Evolutionary conservation across 371 early-diverging fungal species (phyloP).

Genomic region (Rhizopus microsporus): DNA sequence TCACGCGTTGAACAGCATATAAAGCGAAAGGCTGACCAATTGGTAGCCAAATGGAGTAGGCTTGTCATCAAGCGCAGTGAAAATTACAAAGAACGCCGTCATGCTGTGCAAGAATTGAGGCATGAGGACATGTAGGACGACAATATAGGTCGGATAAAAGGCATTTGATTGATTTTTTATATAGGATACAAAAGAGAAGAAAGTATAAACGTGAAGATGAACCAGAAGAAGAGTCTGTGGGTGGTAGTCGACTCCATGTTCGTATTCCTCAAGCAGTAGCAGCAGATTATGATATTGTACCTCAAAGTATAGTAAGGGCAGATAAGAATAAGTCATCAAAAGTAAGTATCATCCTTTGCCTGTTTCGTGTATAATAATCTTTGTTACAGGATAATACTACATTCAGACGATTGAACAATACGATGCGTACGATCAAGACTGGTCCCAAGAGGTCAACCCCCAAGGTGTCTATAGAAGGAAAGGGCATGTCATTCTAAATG

Average conservation of each 20-base stretch:
- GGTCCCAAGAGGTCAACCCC: slow-evolving; percentile 39
- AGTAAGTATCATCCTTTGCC: slow-evolving; percentile 13
- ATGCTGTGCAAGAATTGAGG: slow-evolving; percentile 35
- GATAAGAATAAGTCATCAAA: slow-evolving; percentile 29
- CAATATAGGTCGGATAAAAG: neutral
- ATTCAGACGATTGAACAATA: slow-evolving; percentile 40
- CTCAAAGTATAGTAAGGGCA: slow-evolving; percentile 43
- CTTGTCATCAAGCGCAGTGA: slow-evolving; percentile 80
- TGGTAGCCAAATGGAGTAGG: slow-evolving; percentile 88
- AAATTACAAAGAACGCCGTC: slow-evolving; percentile 72
- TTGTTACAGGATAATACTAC: slow-evolving; percentile 29
- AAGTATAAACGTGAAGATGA: slow-evolving; percentile 29
- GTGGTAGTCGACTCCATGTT: slow-evolving; percentile 30
- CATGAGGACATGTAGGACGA: slow-evolving; percentile 43
- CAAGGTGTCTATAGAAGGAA: slow-evolving; percentile 45
- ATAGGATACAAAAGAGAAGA: slow-evolving; percentile 33
- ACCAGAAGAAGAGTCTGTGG: slow-evolving; percentile 32
- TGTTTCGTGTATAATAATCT: neutral
- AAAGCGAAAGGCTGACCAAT: slow-evolving; percentile 76
- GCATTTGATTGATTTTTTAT: slow-evolving; percentile 3
- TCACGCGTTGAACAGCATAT: slow-evolving; percentile 78
- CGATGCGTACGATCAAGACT: slow-evolving; percentile 42
- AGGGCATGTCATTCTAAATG: slow-evolving; percentile 30
- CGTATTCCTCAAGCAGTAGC: slow-evolving; percentile 51
- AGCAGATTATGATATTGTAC: slow-evolving; percentile 54